Base-by-base conservation (phyloP, 2,329 filamentous ascomycete species). In the Cucurbitaria berberidis region DNA sequence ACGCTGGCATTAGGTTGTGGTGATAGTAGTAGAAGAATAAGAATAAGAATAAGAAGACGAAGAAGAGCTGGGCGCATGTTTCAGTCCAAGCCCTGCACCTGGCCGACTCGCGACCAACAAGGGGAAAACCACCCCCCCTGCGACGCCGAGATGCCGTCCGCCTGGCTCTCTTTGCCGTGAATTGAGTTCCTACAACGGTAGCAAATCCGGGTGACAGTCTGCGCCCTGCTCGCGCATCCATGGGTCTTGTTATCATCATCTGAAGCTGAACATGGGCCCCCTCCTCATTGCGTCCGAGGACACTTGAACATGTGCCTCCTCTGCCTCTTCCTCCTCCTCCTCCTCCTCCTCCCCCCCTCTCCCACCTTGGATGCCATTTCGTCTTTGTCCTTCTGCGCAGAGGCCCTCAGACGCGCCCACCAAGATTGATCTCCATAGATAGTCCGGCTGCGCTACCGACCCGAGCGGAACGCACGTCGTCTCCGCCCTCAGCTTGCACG, bases 401-500 rank as follows among this genome's bases (percentile, higher is more conserved):
- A 41, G 44, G 47, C 54, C 46, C 45, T 32, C 34, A 45, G 41
- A 51, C 50, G 53, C 48, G 52, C 53, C 48, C 48, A 35, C 40
- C n/a, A 39, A 30, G 24, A 24, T 4, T 44, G 46, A 44, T 57
- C 52, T 45, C 48, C 55, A 46, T 52, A 48, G 42, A 46, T 52
- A 48, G 42, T 48, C 18, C 55, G 55, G 55, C 53, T 53, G 39
- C 55, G 55, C 55, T 50, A 51, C 50, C 55, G 52, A 39, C 15
- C 36, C 36, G 21, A 39, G 36, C 19, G 36, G 36, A 39, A 39
- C 36, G 35, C 21, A 10, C 35, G 35, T 15, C 24, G 36, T 39
- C 44, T 47, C 52, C 55, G 48, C 52, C 30, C 46, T 41, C 45
- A 24, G 21, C 18, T n/a, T 52, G 44, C 35, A 27, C 34, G 27